Evolutionary conservation across 371 early-diverging fungal genomes (phyloP).

Genomic region (Mucor velutinosus): DNA sequence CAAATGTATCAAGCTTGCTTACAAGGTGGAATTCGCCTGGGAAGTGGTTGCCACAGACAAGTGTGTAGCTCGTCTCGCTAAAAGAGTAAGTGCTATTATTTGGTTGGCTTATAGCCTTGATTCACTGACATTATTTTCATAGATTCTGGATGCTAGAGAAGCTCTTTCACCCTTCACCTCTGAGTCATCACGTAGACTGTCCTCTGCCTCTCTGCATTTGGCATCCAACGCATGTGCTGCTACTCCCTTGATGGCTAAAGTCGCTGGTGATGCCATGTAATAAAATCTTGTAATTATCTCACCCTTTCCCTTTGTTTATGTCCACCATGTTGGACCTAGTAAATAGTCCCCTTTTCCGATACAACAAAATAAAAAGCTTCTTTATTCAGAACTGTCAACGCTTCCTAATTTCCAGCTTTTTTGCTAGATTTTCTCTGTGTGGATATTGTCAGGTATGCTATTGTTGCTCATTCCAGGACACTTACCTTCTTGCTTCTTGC

Average conservation of each 20-base stretch:
- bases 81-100: slow-evolving; percentile 31
- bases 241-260: slow-evolving; percentile 15
- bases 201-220: slow-evolving; percentile 8
- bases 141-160: slow-evolving; percentile 41
- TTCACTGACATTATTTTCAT: background rate
- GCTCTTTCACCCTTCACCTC: slow-evolving; percentile 36
- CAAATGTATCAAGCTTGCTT: slow-evolving; percentile 76
- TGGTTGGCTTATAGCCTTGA: background rate
- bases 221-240: slow-evolving; percentile 6
- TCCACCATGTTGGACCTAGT: background rate
- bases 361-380: background rate
- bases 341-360: background rate
- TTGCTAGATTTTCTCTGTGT: background rate
- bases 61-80: slow-evolving; percentile 48
- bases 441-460: background rate
- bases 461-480: background rate
- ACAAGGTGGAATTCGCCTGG: slow-evolving; percentile 87
- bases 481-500: background rate
- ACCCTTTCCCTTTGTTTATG: background rate
- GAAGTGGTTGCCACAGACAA: slow-evolving; percentile 72
- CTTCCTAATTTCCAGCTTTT: background rate
- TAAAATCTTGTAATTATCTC: background rate
- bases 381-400: background rate
- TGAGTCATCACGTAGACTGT: slow-evolving; percentile 13
- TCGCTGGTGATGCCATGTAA: slow-evolving; percentile 11